Percentiles rank a stretch among this genome's conserved stretches.
These are phyloP conservation scores for Beta macrorhiza DNA, from an alignment of 179 eudicot genomes.

Conservation along the genomic window DNA sequence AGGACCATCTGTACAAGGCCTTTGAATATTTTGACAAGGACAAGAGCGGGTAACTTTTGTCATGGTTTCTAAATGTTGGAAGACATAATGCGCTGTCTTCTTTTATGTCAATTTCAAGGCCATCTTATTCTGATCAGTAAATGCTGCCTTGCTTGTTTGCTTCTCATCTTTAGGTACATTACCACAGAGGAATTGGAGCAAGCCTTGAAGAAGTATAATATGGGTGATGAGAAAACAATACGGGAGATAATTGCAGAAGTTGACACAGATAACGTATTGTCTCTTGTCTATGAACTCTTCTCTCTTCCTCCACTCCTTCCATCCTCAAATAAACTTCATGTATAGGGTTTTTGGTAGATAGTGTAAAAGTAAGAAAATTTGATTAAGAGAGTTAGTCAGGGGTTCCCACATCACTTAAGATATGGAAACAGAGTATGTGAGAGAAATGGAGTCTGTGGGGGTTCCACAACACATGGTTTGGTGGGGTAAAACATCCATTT, in stretches of 20 bases:
- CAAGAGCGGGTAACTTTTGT: slow-evolving; percentile 77
- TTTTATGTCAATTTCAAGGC: neutral
- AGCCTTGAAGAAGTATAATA: slow-evolving; percentile 82
- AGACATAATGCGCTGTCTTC: neutral
- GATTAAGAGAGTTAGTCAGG: too few species aligned
- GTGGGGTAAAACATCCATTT: too few species aligned
- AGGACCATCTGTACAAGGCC: slow-evolving; percentile 81
- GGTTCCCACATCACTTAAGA: too few species aligned
- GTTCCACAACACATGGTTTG: too few species aligned
- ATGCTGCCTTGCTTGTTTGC: slow-evolving; percentile 9
- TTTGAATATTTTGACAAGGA: slow-evolving; percentile 90
- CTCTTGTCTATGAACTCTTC: slow-evolving; percentile 22
- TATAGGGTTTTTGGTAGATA: too few species aligned
- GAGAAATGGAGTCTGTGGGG: too few species aligned
- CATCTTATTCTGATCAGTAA: neutral
- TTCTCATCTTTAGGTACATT: slow-evolving; percentile 55
- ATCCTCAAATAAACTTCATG: too few species aligned
- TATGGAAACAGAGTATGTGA: too few species aligned
- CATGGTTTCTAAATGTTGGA: neutral
- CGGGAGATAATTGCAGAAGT: slow-evolving; percentile 91
- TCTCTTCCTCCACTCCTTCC: neutral
- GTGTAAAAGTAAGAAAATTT: too few species aligned
- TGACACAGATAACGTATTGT: slow-evolving; percentile 78
- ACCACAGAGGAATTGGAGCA: slow-evolving; percentile 85
- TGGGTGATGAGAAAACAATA: slow-evolving; percentile 93